phyloP scores from a whole-genome alignment of 495 filamentous ascomycete species.

The Podospora pseudopauciseta region DNA sequence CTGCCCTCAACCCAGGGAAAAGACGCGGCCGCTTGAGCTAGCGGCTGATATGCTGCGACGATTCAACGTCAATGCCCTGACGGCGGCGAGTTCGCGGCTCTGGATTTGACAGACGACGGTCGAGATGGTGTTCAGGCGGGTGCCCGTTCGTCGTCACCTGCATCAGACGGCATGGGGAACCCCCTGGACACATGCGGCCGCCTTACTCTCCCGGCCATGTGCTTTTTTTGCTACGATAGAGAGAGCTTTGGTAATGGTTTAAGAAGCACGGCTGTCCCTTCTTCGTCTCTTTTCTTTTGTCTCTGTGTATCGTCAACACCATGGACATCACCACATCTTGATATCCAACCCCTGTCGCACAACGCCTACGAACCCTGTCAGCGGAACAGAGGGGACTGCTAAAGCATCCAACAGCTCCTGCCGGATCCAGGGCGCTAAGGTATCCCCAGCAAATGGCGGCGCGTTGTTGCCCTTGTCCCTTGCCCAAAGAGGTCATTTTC shows the following conservation, averaged over 20 bases:
- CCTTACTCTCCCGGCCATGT: slow-evolving; percentile 1
- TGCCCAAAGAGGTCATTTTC: slow-evolving; percentile 13
- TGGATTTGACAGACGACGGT: background rate
- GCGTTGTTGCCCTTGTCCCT: slow-evolving; percentile 7
- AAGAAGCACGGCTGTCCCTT: background rate
- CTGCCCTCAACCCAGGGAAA: background rate
- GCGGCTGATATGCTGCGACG: background rate
- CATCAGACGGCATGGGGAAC: slow-evolving; percentile 1
- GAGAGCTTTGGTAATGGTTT: background rate
- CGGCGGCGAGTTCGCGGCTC: background rate
- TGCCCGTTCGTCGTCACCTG: slow-evolving; percentile 6
- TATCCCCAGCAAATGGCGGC: slow-evolving; percentile 20
- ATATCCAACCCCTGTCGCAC: background rate
- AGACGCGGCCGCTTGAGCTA: background rate
- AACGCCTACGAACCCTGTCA: background rate
- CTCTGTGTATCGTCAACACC: background rate
- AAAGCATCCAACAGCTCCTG: slow-evolving; percentile 6
- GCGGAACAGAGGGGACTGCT: background rate
- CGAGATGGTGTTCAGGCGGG: background rate
- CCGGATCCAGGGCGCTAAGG: slow-evolving; percentile 21
- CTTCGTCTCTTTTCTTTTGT: background rate
- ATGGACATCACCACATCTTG: background rate
- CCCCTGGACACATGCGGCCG: slow-evolving; percentile 4
- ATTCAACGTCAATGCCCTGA: background rate
- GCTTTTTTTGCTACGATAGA: background rate